phyloP scores from a whole-genome alignment of 1,139 yeast genomes.

The Yamadazyma sp. region DNA sequence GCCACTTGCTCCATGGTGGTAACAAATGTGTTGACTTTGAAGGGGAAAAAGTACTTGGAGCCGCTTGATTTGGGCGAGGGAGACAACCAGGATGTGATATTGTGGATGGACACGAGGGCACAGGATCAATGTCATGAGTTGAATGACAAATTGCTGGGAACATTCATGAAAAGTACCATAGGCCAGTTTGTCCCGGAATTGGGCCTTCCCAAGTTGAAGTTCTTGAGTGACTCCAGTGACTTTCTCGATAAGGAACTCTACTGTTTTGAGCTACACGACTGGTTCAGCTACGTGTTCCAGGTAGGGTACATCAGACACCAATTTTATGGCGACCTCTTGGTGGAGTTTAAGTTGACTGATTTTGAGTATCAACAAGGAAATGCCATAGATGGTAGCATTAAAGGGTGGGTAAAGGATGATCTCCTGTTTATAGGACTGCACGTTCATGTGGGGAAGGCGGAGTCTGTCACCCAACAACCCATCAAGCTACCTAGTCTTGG shows the following conservation, averaged over 20 bases:
- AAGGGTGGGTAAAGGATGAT: conserved; percentile 47
- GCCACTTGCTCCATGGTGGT: conserved; percentile 61
- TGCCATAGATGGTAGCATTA: conserved; percentile 55
- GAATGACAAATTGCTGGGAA: conserved; percentile 21
- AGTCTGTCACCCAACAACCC: conserved; percentile 4
- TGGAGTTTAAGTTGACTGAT: conserved; percentile 9
- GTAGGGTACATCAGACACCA: conserved; percentile 26
- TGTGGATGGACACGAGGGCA: conserved; percentile 63
- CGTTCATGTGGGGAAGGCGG: conserved; percentile 20
- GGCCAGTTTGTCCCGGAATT: conserved; percentile 54
- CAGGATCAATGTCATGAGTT: conserved; percentile 29
- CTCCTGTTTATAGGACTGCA: conserved; percentile 20
- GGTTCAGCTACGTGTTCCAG: conserved; percentile 40
- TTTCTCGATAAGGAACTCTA: conserved; percentile 23
- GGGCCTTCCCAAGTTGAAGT: conserved; percentile 53
- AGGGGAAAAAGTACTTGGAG: conserved; percentile 21
- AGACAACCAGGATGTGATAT: conserved; percentile 39
- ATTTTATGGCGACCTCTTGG: too few species aligned
- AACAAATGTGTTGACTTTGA: conserved; percentile 15
- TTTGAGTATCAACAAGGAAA: conserved; percentile 12
- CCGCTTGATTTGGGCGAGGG: conserved; percentile 23
- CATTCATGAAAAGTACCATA: conserved; percentile 31
- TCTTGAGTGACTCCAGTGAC: conserved; percentile 32
- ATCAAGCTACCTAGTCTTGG: conserved; percentile 19
- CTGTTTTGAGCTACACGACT: conserved; percentile 55